These are phyloP conservation scores for Boletellus ananiceps DNA, from an alignment of 768 basidiomycete species.

Conservation along the genomic window DNA sequence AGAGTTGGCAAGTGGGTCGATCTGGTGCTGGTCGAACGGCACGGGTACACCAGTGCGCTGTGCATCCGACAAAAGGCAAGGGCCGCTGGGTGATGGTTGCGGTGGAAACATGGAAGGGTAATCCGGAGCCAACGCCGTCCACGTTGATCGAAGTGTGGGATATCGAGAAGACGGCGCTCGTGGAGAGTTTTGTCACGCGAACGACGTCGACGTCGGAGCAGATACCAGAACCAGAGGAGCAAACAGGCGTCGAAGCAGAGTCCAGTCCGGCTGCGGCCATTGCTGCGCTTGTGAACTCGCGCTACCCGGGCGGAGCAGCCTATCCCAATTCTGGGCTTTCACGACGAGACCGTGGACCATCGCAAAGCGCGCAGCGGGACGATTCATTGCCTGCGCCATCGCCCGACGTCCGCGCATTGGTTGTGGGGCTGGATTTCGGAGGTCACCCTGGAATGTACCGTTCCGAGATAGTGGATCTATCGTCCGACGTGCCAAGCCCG, in stretches of 20 bases:
- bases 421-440: constrained; percentile 74
- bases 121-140: constrained; percentile 39
- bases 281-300: constrained; percentile 71
- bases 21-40: constrained; percentile 48
- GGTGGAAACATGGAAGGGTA: constrained; percentile 48
- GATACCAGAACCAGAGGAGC: constrained; percentile 49
- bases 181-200: constrained; percentile 74
- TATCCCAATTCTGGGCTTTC: constrained; percentile 16
- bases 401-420: constrained; percentile 64
- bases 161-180: constrained; percentile 71
- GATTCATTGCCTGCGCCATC: constrained; percentile 44
- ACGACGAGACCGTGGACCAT: constrained; percentile 30
- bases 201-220: constrained; percentile 43
- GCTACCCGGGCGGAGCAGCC: constrained; percentile 40
- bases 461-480: constrained; percentile 45
- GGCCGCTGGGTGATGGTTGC: constrained; percentile 91
- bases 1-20: constrained; percentile 77
- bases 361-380: constrained; percentile 33
- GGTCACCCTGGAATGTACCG: constrained; percentile 54
- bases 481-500: constrained; percentile 35
- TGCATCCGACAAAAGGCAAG: constrained; percentile 84
- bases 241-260: constrained; percentile 53
- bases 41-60: constrained; percentile 65
- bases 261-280: constrained; percentile 68
- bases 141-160: constrained; percentile 86